Conservation (phyloP, 2,329 filamentous ascomycete species). For the Ceratocystis harringtonii region DNA sequence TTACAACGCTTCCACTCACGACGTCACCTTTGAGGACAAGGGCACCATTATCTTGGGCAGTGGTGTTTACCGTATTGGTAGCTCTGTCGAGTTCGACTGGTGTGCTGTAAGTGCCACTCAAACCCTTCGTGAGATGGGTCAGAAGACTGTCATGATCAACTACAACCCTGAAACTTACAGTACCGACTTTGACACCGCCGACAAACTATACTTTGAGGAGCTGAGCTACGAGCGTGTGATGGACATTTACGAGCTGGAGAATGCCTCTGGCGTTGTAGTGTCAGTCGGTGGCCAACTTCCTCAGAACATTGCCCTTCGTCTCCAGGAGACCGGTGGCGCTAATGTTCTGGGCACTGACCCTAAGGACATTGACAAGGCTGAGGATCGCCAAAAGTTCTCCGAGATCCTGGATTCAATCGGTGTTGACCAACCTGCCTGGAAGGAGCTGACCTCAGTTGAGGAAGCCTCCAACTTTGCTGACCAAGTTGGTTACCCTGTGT, state of each 20-base stretch:
- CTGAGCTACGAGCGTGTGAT: slow-evolving; percentile 93
- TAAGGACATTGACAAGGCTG: slow-evolving; percentile 89
- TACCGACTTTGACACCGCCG: slow-evolving; percentile 80
- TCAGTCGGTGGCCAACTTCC: slow-evolving; percentile 92
- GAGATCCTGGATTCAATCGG: slow-evolving; percentile 94
- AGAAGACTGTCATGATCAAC: slow-evolving; percentile 98
- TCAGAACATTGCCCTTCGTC: slow-evolving; percentile 88
- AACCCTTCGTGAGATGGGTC: slow-evolving; percentile 68
- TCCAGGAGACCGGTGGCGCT: slow-evolving; percentile 81
- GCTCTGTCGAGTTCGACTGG: slow-evolving; percentile 98
- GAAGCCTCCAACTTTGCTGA: slow-evolving; percentile 80
- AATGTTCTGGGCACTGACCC: slow-evolving; percentile 88
- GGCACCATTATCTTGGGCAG: slow-evolving; percentile 79
- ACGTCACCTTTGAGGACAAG: slow-evolving; percentile 86
- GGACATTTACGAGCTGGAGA: slow-evolving; percentile 95
- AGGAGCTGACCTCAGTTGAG: slow-evolving; percentile 78
- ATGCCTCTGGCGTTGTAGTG: slow-evolving; percentile 73
- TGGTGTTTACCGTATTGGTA: slow-evolving; percentile 94
- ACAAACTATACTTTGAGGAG: slow-evolving; percentile 93
- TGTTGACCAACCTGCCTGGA: slow-evolving; percentile 94
- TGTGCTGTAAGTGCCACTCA: slow-evolving; percentile 84
- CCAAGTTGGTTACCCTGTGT: slow-evolving; percentile 78
- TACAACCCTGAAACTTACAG: slow-evolving; percentile 67
- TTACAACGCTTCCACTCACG: slow-evolving; percentile 89
- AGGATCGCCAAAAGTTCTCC: slow-evolving; percentile 97